Percentiles rank a stretch among this genome's conserved stretches.
phyloP scores from a whole-genome alignment of 139 green algal species.

The Raphidocelis subcapitata region DNA sequence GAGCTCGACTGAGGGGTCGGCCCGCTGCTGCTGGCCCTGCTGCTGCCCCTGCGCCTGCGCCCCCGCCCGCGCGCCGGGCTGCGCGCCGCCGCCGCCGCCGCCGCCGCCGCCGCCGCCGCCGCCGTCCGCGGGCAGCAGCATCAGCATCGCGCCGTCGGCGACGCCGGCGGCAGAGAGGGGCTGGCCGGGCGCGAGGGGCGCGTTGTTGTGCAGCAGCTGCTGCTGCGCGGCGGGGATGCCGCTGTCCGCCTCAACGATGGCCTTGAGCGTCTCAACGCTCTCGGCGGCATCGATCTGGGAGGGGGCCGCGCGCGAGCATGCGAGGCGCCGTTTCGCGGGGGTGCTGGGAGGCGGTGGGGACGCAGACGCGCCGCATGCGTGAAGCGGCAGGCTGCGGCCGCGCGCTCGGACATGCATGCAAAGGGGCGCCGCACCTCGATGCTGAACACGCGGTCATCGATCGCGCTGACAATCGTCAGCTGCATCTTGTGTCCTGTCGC shows the following conservation, averaged over 20 bases:
- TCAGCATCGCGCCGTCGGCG: constrained; percentile 60
- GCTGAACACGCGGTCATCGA: constrained; percentile 53
- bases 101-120: constrained; percentile 1
- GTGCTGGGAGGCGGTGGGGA: too few species aligned
- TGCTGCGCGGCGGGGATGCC: constrained; percentile 51
- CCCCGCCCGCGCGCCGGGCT: not conserved
- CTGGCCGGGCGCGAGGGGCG: constrained; percentile 36
- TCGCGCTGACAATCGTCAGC: constrained; percentile 44
- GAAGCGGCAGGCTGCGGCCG: too few species aligned
- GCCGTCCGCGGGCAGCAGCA: constrained; percentile 38
- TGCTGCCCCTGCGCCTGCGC: constrained; percentile 9
- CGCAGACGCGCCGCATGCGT: too few species aligned
- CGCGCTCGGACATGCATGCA: too few species aligned
- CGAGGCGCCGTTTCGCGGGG: not conserved
- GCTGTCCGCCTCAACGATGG: constrained; percentile 81
- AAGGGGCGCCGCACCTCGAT: constrained; percentile 45
- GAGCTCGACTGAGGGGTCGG: constrained; percentile 20
- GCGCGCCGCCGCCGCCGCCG: not conserved
- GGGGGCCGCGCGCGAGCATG: not conserved
- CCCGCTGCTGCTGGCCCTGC: constrained; percentile 11
- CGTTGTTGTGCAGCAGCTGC: constrained; percentile 55
- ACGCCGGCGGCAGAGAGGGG: constrained; percentile 49
- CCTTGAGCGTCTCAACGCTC: constrained; percentile 63
- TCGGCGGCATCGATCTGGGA: constrained; percentile 61
- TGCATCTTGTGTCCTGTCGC: too few species aligned